Base-by-base conservation (phyloP, 306 rosid species). In the Nissolia schottii region DNA sequence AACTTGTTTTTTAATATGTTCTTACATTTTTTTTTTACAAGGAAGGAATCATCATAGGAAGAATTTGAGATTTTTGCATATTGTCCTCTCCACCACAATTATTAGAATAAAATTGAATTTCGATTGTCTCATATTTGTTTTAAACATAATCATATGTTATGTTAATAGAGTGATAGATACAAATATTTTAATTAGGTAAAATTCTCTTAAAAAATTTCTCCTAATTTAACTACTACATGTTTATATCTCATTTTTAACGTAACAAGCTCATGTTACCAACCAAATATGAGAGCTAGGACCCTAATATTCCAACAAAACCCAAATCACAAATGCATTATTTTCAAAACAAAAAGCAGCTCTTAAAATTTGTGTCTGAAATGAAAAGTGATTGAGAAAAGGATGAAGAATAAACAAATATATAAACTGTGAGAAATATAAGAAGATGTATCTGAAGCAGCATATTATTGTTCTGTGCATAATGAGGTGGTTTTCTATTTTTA, bases 281-380 rank as follows among this genome's bases (percentile, higher is more conserved):
- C n/a, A n/a, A n/a, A n/a, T n/a, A n/a, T n/a, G n/a, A n/a, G n/a
- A n/a, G n/a, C n/a, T n/a, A n/a, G n/a, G n/a, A n/a, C n/a, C n/a
- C n/a, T n/a, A n/a, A n/a, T n/a, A n/a, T n/a, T n/a, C n/a, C n/a
- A n/a, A n/a, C n/a, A n/a, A 43, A 54, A 37, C 16, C 53, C 75
- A 38, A 38, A 38, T 56, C 76, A 40, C 16, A 57, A 1, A 24
- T 43, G 19, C 55, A 28, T 31, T 41, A n/a, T 25, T 24, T 71
- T 38, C 15, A 56, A 55, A 57, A 60, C 9, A 71, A 57, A 70
- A 71, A 24, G 67, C 46, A 1, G 10, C 45, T 18, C 57, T 58
- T 57, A 71, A 71, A 56, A 57, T 57, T 40, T 41, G 76, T 71
- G 76, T 57, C 43, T 15, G 5, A 11, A 24, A 12, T 56, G 43